Evolutionary conservation across 1,284 basidiomycete species (phyloP).

Genomic region (Porogramme epimiltina): DNA sequence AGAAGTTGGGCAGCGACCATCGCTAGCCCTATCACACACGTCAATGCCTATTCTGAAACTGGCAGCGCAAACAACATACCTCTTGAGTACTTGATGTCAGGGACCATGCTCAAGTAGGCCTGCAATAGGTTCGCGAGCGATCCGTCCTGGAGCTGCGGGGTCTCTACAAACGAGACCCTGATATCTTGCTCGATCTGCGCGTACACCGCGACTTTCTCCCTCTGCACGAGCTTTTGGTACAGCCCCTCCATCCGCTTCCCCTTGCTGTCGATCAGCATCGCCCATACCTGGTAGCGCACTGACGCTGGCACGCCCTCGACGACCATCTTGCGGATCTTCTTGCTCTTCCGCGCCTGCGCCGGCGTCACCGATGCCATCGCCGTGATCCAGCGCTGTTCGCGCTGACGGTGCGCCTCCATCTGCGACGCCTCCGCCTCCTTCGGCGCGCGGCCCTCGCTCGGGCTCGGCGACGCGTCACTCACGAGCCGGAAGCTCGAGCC

Average conservation of each 20-base stretch:
- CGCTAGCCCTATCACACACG: constrained; percentile 59
- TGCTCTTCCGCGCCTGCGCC: constrained; percentile 72
- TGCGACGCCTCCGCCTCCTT: background rate
- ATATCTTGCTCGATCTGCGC: constrained; percentile 67
- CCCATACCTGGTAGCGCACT: constrained; percentile 86
- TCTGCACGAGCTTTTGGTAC: constrained; percentile 64
- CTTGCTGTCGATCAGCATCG: constrained; percentile 76
- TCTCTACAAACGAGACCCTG: constrained; percentile 48
- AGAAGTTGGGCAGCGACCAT: constrained; percentile 80
- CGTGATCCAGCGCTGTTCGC: constrained; percentile 76
- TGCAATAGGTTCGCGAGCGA: constrained; percentile 64
- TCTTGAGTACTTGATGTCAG: constrained; percentile 73
- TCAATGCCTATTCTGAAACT: constrained; percentile 12
- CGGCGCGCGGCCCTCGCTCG: background rate
- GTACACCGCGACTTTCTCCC: constrained; percentile 56
- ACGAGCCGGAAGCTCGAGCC: constrained; percentile 15
- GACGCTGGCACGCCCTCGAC: constrained; percentile 84
- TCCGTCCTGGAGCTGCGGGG: constrained; percentile 55
- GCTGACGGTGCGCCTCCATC: constrained; percentile 70
- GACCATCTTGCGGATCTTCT: constrained; percentile 83
- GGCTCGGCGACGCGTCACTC: constrained; percentile 8
- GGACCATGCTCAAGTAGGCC: constrained; percentile 80
- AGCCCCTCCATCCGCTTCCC: constrained; percentile 69
- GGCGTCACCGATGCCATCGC: constrained; percentile 66
- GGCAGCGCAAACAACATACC: constrained; percentile 32